A percentile compares a stretch with the other conserved stretches of the same genome.
These are phyloP conservation scores for Garcia nutans DNA, from an alignment of 345 rosid genomes.

Conservation along the genomic window DNA sequence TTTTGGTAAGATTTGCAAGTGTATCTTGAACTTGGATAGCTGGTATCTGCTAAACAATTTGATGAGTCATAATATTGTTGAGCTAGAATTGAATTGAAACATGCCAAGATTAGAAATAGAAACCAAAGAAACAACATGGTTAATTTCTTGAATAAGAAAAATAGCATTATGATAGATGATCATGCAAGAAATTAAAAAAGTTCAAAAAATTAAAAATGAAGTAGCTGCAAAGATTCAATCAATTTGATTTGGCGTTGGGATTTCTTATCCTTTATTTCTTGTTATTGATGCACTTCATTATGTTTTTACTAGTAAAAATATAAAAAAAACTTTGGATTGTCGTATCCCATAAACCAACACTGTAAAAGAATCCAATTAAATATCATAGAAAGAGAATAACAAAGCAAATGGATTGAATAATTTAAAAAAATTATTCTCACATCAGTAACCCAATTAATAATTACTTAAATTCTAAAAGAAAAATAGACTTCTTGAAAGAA, in stretches of 20 bases:
- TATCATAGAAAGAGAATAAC: no score
- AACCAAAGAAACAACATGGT: constrained; percentile 37
- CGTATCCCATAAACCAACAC: no score
- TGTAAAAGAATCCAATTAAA: no score
- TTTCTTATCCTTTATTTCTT: neutral
- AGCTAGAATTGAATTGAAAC: constrained; percentile 22
- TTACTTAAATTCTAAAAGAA: neutral
- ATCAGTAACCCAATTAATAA: neutral
- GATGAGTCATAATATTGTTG: constrained; percentile 44
- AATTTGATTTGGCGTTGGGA: neutral
- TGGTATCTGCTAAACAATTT: constrained; percentile 23
- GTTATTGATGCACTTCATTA: no score
- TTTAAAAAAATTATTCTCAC: no score
- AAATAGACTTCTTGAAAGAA: neutral
- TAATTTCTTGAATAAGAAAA: neutral
- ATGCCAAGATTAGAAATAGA: constrained; percentile 23
- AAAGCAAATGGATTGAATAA: constrained; percentile 2
- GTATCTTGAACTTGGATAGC: constrained; percentile 49
- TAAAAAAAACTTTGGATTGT: no score
- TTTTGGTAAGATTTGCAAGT: constrained; percentile 32
- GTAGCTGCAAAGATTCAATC: neutral
- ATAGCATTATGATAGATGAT: no score
- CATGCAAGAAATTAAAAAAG: neutral
- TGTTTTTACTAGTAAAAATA: no score
- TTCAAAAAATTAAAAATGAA: no score